Base-by-base conservation (phyloP, 805 yeast species). In the Kodamaea kaohsiungensis region DNA sequence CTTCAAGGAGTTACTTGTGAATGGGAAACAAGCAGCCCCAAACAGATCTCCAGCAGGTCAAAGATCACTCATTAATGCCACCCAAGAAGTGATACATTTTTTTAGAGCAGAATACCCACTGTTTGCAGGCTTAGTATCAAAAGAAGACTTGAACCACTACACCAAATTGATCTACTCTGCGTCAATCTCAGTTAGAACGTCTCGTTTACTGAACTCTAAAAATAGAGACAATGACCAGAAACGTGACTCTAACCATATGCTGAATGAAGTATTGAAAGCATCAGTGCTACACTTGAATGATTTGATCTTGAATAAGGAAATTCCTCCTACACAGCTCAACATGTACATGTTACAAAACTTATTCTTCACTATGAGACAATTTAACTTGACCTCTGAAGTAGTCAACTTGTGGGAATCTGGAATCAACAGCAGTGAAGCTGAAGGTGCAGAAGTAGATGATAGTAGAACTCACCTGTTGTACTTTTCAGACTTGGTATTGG, bases 391-490 rank as follows among this genome's bases (percentile, higher is more conserved):
- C 46, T 77, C 81, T 51, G 91, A 88, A 67, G 86, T 89, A 50
- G 80, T 87, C 46, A 77, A 80, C 56, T 77, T 86, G 56, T 88
- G 95, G 95, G 88, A 86, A 61, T 69, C 78, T 16, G 87, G 87
- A 30, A 83, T 81, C 58, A 76, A 77, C 60, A 17, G 49, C 8
- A 15, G 12, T 17, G 46, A 51, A 12, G 13, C 15, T 12, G 46
- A 45, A 22, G 46, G 37, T 2, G 25, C 19, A 15, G 15, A 25
- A 18, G 30, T 8, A 8, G 43, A 40, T 16, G 76, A 72, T 56
- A 69, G 73, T 2, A 58, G 64, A 3, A 66, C 72, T 47, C 70
- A 82, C 60, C 55, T 64, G 39, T 66, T 80, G 16, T 87, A 83
- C 68, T 75, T 87, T 54, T 78, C 80, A 43, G 88, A 87, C 63